Conservation (phyloP, 768 basidiomycete genomes). For the Podaxis carcinomalis region DNA sequence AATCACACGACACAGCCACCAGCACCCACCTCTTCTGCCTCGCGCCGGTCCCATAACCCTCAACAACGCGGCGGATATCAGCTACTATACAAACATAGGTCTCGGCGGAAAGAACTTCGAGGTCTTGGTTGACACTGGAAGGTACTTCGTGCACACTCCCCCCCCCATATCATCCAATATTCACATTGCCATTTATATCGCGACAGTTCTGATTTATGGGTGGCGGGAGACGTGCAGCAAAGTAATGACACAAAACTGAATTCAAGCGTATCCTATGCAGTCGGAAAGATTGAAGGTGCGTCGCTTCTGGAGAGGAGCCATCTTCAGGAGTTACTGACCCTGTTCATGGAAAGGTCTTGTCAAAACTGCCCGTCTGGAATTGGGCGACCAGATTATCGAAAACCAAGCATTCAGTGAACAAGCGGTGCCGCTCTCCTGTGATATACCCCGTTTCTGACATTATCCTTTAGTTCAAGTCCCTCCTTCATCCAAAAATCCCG, state of each 20-base stretch:
- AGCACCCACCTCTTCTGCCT: background rate
- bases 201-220: conserved; percentile 61
- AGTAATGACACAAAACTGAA: conserved; percentile 34
- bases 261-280: conserved; percentile 46
- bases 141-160: conserved; percentile 23
- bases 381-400: conserved; percentile 38
- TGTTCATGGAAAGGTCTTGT: conserved; percentile 33
- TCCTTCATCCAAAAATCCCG: conserved; percentile 24
- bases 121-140: conserved; percentile 45
- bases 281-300: conserved; percentile 47
- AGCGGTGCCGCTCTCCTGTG: conserved; percentile 12
- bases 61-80: conserved; percentile 32
- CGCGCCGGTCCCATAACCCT: conserved; percentile 13
- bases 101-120: conserved; percentile 31
- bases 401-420: conserved; percentile 47
- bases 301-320: background rate
- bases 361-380: conserved; percentile 37
- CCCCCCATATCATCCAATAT: background rate
- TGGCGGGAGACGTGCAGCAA: conserved; percentile 39
- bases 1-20: background rate
- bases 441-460: background rate
- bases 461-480: conserved; percentile 36
- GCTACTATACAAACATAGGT: conserved; percentile 34
- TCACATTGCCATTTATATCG: background rate
- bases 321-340: background rate